Conservation (phyloP, 2,329 filamentous ascomycete genomes). For the Nigrospora osmanthi region DNA sequence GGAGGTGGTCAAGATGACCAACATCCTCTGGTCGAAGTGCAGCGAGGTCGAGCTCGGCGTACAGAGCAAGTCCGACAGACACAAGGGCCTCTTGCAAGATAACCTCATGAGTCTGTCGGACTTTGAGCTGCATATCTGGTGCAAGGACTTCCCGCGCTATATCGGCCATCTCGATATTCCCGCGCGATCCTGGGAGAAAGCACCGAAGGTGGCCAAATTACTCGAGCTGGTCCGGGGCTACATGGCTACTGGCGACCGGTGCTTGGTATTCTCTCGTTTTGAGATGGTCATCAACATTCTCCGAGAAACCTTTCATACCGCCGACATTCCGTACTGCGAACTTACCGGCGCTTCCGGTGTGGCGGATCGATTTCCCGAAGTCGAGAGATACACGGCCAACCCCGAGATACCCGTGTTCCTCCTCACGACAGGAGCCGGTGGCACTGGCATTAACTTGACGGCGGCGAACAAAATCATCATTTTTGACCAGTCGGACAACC, state of each 20-base stretch:
- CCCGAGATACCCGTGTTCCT: conserved; percentile 80
- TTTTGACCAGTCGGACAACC: conserved; percentile 95
- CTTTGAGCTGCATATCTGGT: conserved; percentile 60
- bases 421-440: conserved; percentile 86
- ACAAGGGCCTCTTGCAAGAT: conserved; percentile 42
- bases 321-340: conserved; percentile 71
- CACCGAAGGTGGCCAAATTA: conserved; percentile 81
- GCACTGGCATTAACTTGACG: conserved; percentile 94
- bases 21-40: conserved; percentile 66
- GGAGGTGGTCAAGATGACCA: conserved; percentile 68
- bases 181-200: conserved; percentile 45
- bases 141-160: conserved; percentile 47
- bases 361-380: conserved; percentile 73
- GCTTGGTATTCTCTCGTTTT: conserved; percentile 90
- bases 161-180: conserved; percentile 46
- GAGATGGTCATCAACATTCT: conserved; percentile 87
- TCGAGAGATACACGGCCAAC: conserved; percentile 78
- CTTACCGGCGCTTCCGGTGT: conserved; percentile 81
- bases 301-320: conserved; percentile 67
- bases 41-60: conserved; percentile 39
- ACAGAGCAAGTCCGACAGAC: conserved; percentile 32
- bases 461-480: conserved; percentile 97
- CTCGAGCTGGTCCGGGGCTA: conserved; percentile 67
- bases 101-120: conserved; percentile 54
- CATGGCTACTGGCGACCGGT: conserved; percentile 73